phyloP scores from a whole-genome alignment of 306 rosid genomes.

The Cucumis sativus region Cucumber_9930_V3 NC_026656.2:11863501-11864000 shows the following conservation, averaged over 20 bases:
- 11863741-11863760: conserved; percentile 33
- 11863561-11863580: conserved; percentile 30
- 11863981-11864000: conserved; percentile 26
- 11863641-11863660: conserved; percentile 38
- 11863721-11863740: conserved; percentile 30
- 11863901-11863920: conserved; percentile 39
- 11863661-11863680: conserved; percentile 27
- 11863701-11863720: conserved; percentile 27
- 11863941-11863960: conserved; percentile 28
- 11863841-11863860: conserved; percentile 24
- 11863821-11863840: conserved; percentile 26
- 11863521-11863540: conserved; percentile 22
- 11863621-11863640: conserved; percentile 22
- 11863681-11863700: conserved; percentile 36
- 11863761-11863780: conserved; percentile 28
- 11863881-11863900: conserved; percentile 30
- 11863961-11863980: conserved; percentile 29
- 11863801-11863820: conserved; percentile 23
- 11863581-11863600: conserved; percentile 26
- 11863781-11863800: conserved; percentile 27
- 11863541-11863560: conserved; percentile 26
- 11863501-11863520: conserved; percentile 21
- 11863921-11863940: conserved; percentile 35
- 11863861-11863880: conserved; percentile 39
- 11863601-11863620: conserved; percentile 31